Evolutionary conservation across 805 yeast genomes (phyloP).

Genomic region (Pichia kluyveri): DNA sequence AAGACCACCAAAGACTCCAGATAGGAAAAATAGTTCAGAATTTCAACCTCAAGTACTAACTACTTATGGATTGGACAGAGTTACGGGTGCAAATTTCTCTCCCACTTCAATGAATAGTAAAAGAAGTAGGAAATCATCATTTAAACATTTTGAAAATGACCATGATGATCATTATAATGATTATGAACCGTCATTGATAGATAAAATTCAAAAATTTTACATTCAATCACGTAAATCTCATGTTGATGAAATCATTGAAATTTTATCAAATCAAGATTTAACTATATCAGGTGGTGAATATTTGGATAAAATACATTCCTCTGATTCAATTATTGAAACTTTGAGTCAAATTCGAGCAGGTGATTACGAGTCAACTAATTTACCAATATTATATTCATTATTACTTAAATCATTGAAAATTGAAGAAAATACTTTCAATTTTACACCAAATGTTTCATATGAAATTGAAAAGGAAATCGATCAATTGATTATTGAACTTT

Average conservation of each 20-base stretch:
- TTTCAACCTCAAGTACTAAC: conserved; percentile 1
- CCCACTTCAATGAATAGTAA: conserved; percentile 1
- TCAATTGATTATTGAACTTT: background rate
- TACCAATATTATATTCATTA: conserved; percentile 12
- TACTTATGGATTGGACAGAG: conserved; percentile 9
- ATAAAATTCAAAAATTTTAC: conserved; percentile 5
- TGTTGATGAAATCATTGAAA: conserved; percentile 9
- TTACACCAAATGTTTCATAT: background rate
- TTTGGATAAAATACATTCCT: conserved; percentile 12
- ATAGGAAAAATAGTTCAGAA: background rate
- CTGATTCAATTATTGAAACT: conserved; percentile 15
- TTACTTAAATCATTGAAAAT: conserved; percentile 10
- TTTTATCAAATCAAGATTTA: conserved; percentile 7
- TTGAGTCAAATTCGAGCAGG: conserved; percentile 17
- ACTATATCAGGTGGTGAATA: conserved; percentile 13
- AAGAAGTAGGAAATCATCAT: background rate
- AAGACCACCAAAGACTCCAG: conserved; percentile 3
- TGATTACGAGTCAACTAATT: conserved; percentile 14
- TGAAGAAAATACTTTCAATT: conserved; percentile 1
- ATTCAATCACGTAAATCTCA: conserved; percentile 8
- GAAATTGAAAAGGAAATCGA: background rate
- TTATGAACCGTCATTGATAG: background rate
- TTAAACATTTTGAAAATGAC: too few relatives aligned
- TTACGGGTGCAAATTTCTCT: conserved; percentile 4
- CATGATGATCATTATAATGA: background rate